Percentiles rank a stretch among this genome's conserved stretches.
Conservation (phyloP, 306 rosid genomes). For the Hippophae tibetana region DNA sequence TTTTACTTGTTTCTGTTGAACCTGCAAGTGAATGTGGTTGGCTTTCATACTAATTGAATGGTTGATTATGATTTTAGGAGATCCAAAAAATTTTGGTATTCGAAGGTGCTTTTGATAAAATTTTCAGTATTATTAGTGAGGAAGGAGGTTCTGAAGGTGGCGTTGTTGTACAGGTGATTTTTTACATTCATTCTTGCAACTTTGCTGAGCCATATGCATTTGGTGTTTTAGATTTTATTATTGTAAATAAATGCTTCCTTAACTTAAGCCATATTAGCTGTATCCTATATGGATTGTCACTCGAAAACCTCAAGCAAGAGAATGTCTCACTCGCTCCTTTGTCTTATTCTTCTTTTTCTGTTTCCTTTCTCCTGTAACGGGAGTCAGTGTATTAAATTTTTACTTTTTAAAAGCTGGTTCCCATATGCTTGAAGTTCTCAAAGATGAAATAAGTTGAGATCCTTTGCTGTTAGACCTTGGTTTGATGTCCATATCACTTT, state of each 20-base stretch:
- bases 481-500: too few species aligned
- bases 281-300: too few species aligned
- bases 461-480: too few species aligned
- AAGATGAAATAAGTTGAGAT: too few species aligned
- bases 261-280: too few species aligned
- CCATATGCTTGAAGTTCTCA: too few species aligned
- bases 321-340: too few species aligned
- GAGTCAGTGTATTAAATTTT: too few species aligned
- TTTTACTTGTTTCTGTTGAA: constrained; percentile 4
- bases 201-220: constrained; percentile 6
- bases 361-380: too few species aligned
- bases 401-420: too few species aligned
- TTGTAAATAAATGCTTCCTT: not conserved
- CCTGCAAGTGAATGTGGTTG: not conserved
- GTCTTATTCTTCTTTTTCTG: too few species aligned
- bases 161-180: constrained; percentile 88
- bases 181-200: constrained; percentile 6
- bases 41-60: constrained; percentile 9
- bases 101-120: constrained; percentile 94
- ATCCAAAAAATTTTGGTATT: constrained; percentile 94
- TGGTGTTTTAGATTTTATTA: not conserved
- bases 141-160: constrained; percentile 98
- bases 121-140: constrained; percentile 81
- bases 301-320: too few species aligned
- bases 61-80: constrained; percentile 53